Evolutionary conservation across 768 basidiomycete species (phyloP).

Genomic region (Glaciozyma martinii): DNA sequence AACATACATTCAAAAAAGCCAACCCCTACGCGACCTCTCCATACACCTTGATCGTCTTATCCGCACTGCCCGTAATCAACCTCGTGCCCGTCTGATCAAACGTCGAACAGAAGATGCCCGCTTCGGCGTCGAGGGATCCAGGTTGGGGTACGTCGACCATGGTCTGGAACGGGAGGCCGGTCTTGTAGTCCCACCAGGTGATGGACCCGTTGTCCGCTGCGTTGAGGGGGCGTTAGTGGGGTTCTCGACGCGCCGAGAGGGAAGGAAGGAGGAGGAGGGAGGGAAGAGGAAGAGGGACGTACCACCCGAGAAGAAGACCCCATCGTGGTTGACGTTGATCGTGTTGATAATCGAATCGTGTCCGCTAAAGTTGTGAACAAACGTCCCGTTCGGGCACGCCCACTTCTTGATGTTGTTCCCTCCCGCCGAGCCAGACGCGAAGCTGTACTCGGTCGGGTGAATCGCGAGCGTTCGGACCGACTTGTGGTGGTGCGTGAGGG

Average conservation of each 20-base stretch:
- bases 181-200: slow-evolving; percentile 89
- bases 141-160: slow-evolving; percentile 90
- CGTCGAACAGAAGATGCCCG: slow-evolving; percentile 91
- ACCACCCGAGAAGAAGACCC: slow-evolving; percentile 96
- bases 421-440: slow-evolving; percentile 91
- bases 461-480: slow-evolving; percentile 87
- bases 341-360: slow-evolving; percentile 99
- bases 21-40: neutral
- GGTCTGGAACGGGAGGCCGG: slow-evolving; percentile 89
- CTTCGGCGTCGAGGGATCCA: slow-evolving; percentile 94
- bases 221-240: neutral
- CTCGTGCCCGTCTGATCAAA: slow-evolving; percentile 94
- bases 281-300: slow-evolving; percentile 34
- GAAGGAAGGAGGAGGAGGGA: neutral
- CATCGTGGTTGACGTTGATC: slow-evolving; percentile 82
- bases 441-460: slow-evolving; percentile 93
- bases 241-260: neutral
- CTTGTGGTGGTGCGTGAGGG: slow-evolving; percentile 99
- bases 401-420: slow-evolving; percentile 99
- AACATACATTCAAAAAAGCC: too few species aligned
- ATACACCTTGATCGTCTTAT: slow-evolving; percentile 92
- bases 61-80: slow-evolving; percentile 78
- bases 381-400: slow-evolving; percentile 93
- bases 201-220: slow-evolving; percentile 84
- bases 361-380: slow-evolving; percentile 92